These are phyloP conservation scores for Tuber aestivum DNA, from an alignment of 495 filamentous ascomycete species.

Conservation along the genomic window DNA sequence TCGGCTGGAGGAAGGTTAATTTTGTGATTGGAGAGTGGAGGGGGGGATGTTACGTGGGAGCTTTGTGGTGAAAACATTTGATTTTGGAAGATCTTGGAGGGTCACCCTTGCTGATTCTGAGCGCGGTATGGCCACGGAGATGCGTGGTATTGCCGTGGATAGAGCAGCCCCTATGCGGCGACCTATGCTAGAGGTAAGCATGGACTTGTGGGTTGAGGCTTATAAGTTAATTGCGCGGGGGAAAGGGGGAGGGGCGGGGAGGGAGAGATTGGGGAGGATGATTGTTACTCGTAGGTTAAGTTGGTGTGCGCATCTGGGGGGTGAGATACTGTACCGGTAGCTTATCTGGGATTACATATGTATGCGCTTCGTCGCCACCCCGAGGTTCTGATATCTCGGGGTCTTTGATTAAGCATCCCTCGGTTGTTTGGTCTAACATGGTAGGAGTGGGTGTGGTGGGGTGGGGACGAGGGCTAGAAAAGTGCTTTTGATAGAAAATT, in stretches of 20 bases:
- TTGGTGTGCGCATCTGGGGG: background rate
- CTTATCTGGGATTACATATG: background rate
- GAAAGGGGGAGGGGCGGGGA: background rate
- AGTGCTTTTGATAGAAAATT: background rate
- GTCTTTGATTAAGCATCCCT: background rate
- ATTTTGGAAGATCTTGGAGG: slow-evolving; percentile 72
- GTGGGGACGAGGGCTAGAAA: background rate
- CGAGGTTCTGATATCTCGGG: background rate
- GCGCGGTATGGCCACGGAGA: background rate
- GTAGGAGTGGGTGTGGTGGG: background rate
- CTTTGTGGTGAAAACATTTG: slow-evolving; percentile 62
- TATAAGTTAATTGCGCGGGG: background rate
- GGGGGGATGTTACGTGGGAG: slow-evolving; percentile 23
- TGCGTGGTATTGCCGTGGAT: background rate
- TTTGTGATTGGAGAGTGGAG: background rate
- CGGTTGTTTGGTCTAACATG: no score
- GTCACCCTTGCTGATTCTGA: slow-evolving; percentile 41
- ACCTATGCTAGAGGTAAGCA: background rate
- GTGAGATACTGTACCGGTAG: background rate
- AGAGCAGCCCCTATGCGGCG: background rate
- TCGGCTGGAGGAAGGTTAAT: slow-evolving; percentile 69
- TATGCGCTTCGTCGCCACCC: background rate
- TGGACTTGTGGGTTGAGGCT: background rate
- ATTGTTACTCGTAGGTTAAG: background rate
- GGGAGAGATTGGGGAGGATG: background rate